Conservation (phyloP, 495 filamentous ascomycete genomes). For the Hamigera avellanea region DNA sequence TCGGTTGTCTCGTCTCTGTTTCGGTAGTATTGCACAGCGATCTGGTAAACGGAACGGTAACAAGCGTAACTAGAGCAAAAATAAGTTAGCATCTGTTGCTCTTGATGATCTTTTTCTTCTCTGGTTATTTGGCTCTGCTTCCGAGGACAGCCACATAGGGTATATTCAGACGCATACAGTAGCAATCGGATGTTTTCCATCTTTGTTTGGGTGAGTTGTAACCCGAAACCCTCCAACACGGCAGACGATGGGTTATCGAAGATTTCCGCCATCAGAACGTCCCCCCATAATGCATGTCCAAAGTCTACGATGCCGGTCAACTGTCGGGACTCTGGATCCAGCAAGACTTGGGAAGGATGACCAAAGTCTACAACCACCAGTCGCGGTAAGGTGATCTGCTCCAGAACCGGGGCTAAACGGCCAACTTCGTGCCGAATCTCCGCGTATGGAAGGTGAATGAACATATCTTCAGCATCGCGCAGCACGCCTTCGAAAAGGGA, state of each 20-base stretch:
- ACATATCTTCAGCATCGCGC: constrained; percentile 59
- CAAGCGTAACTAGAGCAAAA: constrained; percentile 24
- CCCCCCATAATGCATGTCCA: constrained; percentile 38
- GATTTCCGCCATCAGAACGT: constrained; percentile 34
- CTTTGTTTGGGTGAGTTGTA: constrained; percentile 11
- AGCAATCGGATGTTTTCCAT: constrained; percentile 19
- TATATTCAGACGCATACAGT: constrained; percentile 17
- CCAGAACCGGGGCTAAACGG: constrained; percentile 36
- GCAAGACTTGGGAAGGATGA: constrained; percentile 42
- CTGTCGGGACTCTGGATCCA: constrained; percentile 37
- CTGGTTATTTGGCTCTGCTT: neutral
- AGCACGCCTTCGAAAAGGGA: constrained; percentile 49
- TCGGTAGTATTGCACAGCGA: constrained; percentile 33
- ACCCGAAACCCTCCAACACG: constrained; percentile 28
- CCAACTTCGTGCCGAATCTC: constrained; percentile 43
- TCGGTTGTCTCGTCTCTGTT: constrained; percentile 23
- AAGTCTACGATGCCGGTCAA: constrained; percentile 35
- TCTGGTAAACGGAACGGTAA: constrained; percentile 26
- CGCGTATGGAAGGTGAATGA: constrained; percentile 54
- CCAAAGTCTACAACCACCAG: constrained; percentile 48
- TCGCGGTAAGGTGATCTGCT: constrained; percentile 42
- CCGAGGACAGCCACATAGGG: neutral
- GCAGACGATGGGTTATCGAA: constrained; percentile 24
- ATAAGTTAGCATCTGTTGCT: neutral
- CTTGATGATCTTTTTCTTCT: too few species aligned